These are phyloP conservation scores for Strobilomyces echinocephalus DNA, from an alignment of 768 basidiomycete genomes.

Conservation along the genomic window DNA sequence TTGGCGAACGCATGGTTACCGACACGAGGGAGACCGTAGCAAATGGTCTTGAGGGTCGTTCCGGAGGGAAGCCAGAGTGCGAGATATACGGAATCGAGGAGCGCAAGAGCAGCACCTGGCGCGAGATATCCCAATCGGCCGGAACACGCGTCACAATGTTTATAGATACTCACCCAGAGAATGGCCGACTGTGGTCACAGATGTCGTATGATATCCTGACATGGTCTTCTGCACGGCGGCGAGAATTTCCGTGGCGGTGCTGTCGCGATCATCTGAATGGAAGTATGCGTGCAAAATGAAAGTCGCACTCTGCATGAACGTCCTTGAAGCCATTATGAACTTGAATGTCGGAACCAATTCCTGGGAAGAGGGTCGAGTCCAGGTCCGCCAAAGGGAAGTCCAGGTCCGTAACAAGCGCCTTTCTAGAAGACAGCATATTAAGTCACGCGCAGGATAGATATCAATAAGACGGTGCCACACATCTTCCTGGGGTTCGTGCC, in stretches of 20 bases:
- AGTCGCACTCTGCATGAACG: slow-evolving; percentile 41
- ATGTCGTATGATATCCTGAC: slow-evolving; percentile 29
- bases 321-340: slow-evolving; percentile 45
- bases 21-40: slow-evolving; percentile 37
- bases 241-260: slow-evolving; percentile 39
- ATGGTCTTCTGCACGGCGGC: slow-evolving; percentile 42
- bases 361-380: slow-evolving; percentile 45
- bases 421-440: slow-evolving; percentile 17
- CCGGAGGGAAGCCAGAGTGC: slow-evolving; percentile 33
- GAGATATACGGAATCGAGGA: slow-evolving; percentile 39
- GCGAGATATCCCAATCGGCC: background rate
- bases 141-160: background rate
- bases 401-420: slow-evolving; percentile 39
- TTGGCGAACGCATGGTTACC: slow-evolving; percentile 61
- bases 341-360: slow-evolving; percentile 37
- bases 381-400: slow-evolving; percentile 34
- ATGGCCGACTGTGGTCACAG: slow-evolving; percentile 44
- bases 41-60: slow-evolving; percentile 29
- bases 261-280: slow-evolving; percentile 9
- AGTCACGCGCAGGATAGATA: background rate
- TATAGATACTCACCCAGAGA: slow-evolving; percentile 31
- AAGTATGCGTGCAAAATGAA: background rate
- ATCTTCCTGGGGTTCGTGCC: slow-evolving; percentile 31
- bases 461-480: slow-evolving; percentile 12
- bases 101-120: slow-evolving; percentile 33